Evolutionary conservation across 306 rosid species (phyloP).

Genomic region (Trichosanthes cucumerina): DNA sequence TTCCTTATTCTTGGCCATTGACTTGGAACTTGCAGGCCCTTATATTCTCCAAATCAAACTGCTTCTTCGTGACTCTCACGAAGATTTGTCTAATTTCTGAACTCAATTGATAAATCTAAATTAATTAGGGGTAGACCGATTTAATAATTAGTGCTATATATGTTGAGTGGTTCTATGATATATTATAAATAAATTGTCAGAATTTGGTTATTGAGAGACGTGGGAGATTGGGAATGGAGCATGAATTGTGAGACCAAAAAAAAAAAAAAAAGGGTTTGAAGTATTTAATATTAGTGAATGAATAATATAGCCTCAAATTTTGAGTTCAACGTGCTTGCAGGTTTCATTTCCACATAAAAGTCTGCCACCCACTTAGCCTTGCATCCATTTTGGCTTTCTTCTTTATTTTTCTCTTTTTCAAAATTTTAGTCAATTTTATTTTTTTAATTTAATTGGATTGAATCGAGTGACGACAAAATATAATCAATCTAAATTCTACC

Average conservation of each 20-base stretch:
- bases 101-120: slow-evolving; percentile 5
- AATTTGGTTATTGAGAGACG: neutral
- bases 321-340: slow-evolving; percentile 9
- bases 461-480: too few species aligned
- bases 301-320: neutral
- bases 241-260: neutral
- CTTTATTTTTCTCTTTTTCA: neutral
- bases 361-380: neutral
- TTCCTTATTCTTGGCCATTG: neutral
- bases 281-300: neutral
- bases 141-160: neutral
- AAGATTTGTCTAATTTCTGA: slow-evolving; percentile 17
- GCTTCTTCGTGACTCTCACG: slow-evolving; percentile 50
- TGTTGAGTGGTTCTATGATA: neutral
- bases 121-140: neutral
- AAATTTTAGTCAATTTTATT: neutral
- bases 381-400: neutral
- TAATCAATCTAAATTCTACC: too few species aligned
- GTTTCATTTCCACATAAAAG: neutral
- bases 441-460: neutral
- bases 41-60: slow-evolving; percentile 16
- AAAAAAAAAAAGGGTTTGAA: neutral
- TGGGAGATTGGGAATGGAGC: neutral
- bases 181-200: neutral
- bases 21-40: slow-evolving; percentile 9